Evolutionary conservation across 2,329 filamentous ascomycete species (phyloP).

Genomic region (Grosmannia huntii): DNA sequence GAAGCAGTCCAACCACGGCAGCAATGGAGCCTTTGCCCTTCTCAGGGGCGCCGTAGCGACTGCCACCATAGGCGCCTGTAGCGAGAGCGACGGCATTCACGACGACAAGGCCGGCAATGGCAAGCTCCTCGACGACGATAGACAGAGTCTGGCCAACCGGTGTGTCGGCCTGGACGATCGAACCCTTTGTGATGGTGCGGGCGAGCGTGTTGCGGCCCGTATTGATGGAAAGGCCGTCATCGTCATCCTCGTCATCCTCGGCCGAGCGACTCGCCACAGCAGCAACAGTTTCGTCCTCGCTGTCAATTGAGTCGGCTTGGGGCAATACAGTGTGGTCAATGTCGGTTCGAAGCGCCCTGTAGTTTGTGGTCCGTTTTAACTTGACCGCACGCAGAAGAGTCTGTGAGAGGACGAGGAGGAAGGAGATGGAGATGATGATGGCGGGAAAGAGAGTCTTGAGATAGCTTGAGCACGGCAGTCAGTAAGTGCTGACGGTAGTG

Average conservation of each 20-base stretch:
- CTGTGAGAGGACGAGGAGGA: slow-evolving; percentile 51
- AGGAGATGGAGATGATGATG: slow-evolving; percentile 54
- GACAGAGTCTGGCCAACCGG: slow-evolving; percentile 61
- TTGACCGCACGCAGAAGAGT: slow-evolving; percentile 38
- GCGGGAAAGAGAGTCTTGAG: slow-evolving; percentile 71
- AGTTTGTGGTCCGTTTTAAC: slow-evolving; percentile 27
- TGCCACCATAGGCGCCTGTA: slow-evolving; percentile 43
- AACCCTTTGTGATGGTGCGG: slow-evolving; percentile 49
- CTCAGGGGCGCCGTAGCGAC: slow-evolving; percentile 39
- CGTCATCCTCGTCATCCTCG: slow-evolving; percentile 32
- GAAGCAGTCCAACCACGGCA: slow-evolving; percentile 52
- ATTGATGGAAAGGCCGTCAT: slow-evolving; percentile 45
- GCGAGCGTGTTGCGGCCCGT: slow-evolving; percentile 44
- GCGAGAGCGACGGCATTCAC: slow-evolving; percentile 55
- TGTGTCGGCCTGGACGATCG: slow-evolving; percentile 58
- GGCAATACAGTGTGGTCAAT: slow-evolving; percentile 37
- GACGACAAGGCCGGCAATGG: slow-evolving; percentile 57
- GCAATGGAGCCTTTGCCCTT: slow-evolving; percentile 31
- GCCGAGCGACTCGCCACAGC: slow-evolving; percentile 39
- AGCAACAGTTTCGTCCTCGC: slow-evolving; percentile 40
- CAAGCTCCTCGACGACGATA: slow-evolving; percentile 61
- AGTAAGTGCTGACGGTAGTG: background rate
- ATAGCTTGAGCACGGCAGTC: slow-evolving; percentile 39
- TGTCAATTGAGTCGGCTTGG: slow-evolving; percentile 24
- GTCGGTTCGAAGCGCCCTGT: slow-evolving; percentile 5